A percentile compares a stretch with the other conserved stretches of the same genome.
phyloP scores from a whole-genome alignment of 495 filamentous ascomycete genomes.

The Neurospora sp. region DNA sequence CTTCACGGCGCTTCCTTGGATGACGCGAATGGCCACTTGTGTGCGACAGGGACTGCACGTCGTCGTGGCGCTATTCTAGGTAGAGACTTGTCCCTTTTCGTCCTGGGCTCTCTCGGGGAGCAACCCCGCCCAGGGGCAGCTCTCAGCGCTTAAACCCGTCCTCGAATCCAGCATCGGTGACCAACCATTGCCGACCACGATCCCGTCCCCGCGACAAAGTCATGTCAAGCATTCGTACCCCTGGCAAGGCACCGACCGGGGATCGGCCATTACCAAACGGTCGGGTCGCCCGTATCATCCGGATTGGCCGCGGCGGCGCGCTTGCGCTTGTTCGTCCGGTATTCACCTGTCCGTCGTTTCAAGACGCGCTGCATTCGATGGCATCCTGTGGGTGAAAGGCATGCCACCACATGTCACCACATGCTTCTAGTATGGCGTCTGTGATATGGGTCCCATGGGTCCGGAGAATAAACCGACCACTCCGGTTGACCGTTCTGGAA shows the following conservation, averaged over 20 bases:
- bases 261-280: not conserved
- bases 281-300: not conserved
- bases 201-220: not conserved
- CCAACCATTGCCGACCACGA: not conserved
- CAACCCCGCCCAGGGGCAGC: not conserved
- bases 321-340: not conserved
- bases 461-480: not conserved
- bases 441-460: not conserved
- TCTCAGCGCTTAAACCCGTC: not conserved
- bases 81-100: not conserved
- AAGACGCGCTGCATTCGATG: not conserved
- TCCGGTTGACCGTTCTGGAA: not conserved
- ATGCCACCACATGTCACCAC: not conserved
- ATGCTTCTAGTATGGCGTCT: no score
- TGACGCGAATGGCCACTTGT: not conserved
- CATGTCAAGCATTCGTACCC: not conserved
- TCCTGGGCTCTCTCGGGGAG: not conserved
- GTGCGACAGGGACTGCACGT: not conserved
- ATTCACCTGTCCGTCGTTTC: not conserved
- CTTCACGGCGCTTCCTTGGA: not conserved
- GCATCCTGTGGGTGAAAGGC: not conserved
- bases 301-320: not conserved
- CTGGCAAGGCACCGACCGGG: not conserved
- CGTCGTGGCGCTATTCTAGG: not conserved
- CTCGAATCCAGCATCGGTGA: not conserved